Evolutionary conservation across 2,329 filamentous ascomycete species (phyloP).

Genomic region (Pseudogymnoascus sp.): DNA sequence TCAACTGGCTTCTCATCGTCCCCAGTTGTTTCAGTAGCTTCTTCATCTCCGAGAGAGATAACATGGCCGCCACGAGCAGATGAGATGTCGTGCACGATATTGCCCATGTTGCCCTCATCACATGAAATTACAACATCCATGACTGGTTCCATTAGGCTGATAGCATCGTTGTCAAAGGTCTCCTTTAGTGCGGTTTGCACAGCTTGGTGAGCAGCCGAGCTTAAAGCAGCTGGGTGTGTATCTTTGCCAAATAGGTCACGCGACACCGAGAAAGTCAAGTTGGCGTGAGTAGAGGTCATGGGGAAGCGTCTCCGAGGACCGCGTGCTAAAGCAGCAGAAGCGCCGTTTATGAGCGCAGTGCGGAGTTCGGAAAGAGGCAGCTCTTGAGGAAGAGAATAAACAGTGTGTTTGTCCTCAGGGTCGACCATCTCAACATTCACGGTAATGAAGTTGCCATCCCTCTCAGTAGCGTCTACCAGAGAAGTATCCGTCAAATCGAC

Average conservation of each 20-base stretch:
- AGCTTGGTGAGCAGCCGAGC: conserved; percentile 58
- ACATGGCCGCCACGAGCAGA: conserved; percentile 67
- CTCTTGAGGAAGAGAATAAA: conserved; percentile 45
- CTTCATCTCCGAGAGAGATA: conserved; percentile 51
- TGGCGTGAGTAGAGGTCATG: conserved; percentile 66
- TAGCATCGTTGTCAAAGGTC: conserved; percentile 44
- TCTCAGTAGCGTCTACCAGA: conserved; percentile 39
- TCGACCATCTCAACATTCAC: conserved; percentile 39
- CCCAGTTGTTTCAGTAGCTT: conserved; percentile 14
- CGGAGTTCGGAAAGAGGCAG: conserved; percentile 41
- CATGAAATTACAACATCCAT: conserved; percentile 85
- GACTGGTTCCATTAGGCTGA: conserved; percentile 80
- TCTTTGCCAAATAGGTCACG: conserved; percentile 58
- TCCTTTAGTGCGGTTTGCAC: conserved; percentile 62
- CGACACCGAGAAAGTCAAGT: conserved; percentile 57
- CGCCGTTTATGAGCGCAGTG: conserved; percentile 64
- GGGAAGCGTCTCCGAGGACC: conserved; percentile 76
- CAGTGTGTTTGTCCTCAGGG: conserved; percentile 30
- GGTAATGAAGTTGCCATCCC: conserved; percentile 64
- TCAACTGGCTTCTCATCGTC: conserved; percentile 46
- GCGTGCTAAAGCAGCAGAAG: conserved; percentile 72
- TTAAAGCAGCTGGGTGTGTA: conserved; percentile 59
- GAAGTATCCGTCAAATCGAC: conserved; percentile 34
- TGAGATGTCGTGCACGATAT: conserved; percentile 74
- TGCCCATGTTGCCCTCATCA: conserved; percentile 71